phyloP scores from a whole-genome alignment of 169 alveolate genomes.

The Plasmodium berghei region DNA sequence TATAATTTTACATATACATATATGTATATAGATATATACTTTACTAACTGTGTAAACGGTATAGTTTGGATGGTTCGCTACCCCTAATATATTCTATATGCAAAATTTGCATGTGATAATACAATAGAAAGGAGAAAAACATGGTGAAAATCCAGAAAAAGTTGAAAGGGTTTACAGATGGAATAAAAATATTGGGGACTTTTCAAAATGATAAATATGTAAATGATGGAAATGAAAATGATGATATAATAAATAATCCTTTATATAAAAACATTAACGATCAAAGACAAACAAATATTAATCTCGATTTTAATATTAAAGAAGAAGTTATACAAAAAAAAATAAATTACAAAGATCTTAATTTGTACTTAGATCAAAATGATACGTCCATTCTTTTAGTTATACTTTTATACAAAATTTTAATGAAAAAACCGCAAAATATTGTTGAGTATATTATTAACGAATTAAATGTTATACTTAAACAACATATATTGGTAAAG shows the following conservation, averaged over 20 bases:
- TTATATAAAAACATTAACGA: neutral
- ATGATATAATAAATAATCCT: conserved; percentile 3
- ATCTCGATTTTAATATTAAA: neutral
- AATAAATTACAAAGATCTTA: conserved; percentile 16
- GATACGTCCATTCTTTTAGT: conserved; percentile 17
- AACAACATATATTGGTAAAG: conserved; percentile 4
- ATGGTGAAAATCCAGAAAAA: conserved; percentile 67
- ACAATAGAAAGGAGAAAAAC: neutral
- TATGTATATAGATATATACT: no score
- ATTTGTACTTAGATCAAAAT: conserved; percentile 23
- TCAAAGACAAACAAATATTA: neutral
- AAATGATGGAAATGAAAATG: conserved; percentile 1
- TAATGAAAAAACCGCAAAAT: conserved; percentile 42
- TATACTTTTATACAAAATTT: conserved; percentile 44
- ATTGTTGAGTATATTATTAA: conserved; percentile 23
- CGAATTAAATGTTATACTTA: conserved; percentile 9
- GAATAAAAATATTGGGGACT: conserved; percentile 18
- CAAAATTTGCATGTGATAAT: neutral
- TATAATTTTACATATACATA: no score
- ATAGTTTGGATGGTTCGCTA: no score
- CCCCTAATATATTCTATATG: no score
- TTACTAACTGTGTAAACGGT: no score
- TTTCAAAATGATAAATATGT: conserved; percentile 15
- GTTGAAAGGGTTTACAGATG: conserved; percentile 51
- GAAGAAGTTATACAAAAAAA: neutral